These are phyloP conservation scores for Schrenkiella parvula DNA, from an alignment of 345 rosid species.

Conservation along the genomic window DNA sequence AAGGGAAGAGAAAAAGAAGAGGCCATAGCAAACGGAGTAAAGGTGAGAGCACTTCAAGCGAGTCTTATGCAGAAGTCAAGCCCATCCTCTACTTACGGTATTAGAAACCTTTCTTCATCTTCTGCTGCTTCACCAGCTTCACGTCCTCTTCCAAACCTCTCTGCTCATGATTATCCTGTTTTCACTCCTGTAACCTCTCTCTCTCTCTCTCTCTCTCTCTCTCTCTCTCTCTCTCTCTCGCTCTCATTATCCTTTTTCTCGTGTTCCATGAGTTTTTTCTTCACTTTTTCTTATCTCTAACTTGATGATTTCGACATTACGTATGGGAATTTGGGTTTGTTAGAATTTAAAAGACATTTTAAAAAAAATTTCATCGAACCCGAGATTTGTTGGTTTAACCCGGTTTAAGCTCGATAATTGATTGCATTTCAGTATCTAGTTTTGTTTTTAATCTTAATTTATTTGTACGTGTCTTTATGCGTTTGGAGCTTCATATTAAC, in stretches of 20 bases:
- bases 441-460: background rate
- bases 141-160: constrained; percentile 50
- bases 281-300: background rate
- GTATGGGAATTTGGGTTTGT: constrained; percentile 24
- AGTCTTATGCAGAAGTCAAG: constrained; percentile 62
- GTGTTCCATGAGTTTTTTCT: background rate
- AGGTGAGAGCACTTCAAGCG: constrained; percentile 80
- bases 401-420: constrained; percentile 14
- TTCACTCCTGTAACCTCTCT: constrained; percentile 76
- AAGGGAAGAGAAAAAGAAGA: constrained; percentile 54
- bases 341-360: background rate
- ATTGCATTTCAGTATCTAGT: background rate
- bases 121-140: constrained; percentile 60
- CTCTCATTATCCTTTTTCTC: background rate
- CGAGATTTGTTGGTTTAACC: constrained; percentile 19
- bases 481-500: constrained; percentile 4
- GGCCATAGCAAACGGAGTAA: constrained; percentile 87
- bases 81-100: constrained; percentile 41
- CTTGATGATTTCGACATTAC: constrained; percentile 11
- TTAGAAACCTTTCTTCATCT: constrained; percentile 39
- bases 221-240: background rate
- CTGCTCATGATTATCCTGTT: constrained; percentile 95
- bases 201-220: background rate
- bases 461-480: constrained; percentile 2
- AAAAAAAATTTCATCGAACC: background rate